These are phyloP conservation scores for Colletotrichum tabaci DNA, from an alignment of 2,329 filamentous ascomycete genomes.

Conservation along the genomic window DNA sequence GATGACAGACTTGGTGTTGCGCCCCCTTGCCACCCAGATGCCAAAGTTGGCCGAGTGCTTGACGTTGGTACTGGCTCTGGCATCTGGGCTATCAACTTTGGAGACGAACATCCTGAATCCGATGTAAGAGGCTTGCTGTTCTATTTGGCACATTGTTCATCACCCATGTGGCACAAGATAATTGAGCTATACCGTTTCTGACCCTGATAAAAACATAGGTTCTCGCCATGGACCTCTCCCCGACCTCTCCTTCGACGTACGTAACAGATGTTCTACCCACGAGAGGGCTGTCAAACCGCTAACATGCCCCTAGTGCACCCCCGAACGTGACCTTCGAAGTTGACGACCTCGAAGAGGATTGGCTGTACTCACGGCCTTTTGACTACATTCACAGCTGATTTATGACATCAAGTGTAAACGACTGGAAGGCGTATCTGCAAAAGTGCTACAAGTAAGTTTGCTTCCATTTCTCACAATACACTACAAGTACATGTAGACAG, in stretches of 20 bases:
- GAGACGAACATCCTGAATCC: too few relatives aligned
- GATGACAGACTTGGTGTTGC: too few relatives aligned
- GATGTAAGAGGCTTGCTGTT: neutral
- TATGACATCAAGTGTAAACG: constrained; percentile 52
- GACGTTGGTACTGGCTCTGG: too few relatives aligned
- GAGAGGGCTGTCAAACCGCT: constrained; percentile 44
- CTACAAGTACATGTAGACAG: neutral
- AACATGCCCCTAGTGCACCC: constrained; percentile 54
- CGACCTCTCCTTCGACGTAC: constrained; percentile 54
- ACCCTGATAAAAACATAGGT: constrained; percentile 37
- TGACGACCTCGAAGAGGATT: constrained; percentile 58
- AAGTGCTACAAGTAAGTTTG: constrained; percentile 42
- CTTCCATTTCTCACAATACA: too few relatives aligned
- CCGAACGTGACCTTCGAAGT: constrained; percentile 64
- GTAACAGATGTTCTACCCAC: constrained; percentile 45
- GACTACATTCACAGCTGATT: constrained; percentile 58
- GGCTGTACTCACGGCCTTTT: constrained; percentile 55
- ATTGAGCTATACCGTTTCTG: neutral
- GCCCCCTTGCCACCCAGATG: too few relatives aligned
- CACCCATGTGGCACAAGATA: neutral
- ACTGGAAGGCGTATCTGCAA: constrained; percentile 53
- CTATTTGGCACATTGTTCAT: neutral
- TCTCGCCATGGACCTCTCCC: constrained; percentile 55
- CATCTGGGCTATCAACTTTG: too few relatives aligned
- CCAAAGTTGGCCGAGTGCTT: too few relatives aligned